These are phyloP conservation scores for Schwanniomyces vanrijiae DNA, from an alignment of 805 yeast genomes.

Conservation along the genomic window DNA sequence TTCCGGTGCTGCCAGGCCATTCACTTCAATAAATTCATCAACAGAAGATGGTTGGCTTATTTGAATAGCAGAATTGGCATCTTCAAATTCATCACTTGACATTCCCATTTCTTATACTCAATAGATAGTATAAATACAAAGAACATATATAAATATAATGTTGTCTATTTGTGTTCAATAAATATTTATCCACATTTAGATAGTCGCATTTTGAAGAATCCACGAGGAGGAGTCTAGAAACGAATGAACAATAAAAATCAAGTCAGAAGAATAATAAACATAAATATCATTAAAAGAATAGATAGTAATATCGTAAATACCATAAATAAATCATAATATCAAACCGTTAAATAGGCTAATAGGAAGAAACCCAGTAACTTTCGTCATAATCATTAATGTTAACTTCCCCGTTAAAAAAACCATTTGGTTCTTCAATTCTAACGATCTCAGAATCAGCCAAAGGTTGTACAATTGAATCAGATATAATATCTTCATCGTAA, in stretches of 20 bases:
- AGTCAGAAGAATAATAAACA: not conserved
- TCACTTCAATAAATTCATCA: not conserved
- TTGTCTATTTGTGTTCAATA: not conserved
- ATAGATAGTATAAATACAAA: not conserved
- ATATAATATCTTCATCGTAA: constrained; percentile 16
- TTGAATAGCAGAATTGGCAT: constrained; percentile 10
- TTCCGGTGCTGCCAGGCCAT: not conserved
- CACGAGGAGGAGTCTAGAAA: not conserved
- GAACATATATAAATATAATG: not conserved
- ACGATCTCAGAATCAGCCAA: constrained; percentile 21
- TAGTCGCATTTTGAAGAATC: not conserved
- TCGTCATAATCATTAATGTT: constrained; percentile 16
- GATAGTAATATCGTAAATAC: constrained; percentile 1
- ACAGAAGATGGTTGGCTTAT: not conserved
- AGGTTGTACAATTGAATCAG: constrained; percentile 13
- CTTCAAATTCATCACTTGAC: constrained; percentile 23
- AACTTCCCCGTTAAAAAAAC: constrained; percentile 3
- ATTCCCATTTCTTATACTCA: not conserved
- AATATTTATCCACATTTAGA: not conserved
- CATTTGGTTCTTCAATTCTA: constrained; percentile 10
- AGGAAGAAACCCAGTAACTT: constrained; percentile 17
- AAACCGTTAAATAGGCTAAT: not conserved
- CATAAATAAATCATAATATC: constrained; percentile 2
- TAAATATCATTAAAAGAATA: not conserved
- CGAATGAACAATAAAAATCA: not conserved